These are phyloP conservation scores for Cubamyces lactineus DNA, from an alignment of 768 basidiomycete species.

Conservation along the genomic window DNA sequence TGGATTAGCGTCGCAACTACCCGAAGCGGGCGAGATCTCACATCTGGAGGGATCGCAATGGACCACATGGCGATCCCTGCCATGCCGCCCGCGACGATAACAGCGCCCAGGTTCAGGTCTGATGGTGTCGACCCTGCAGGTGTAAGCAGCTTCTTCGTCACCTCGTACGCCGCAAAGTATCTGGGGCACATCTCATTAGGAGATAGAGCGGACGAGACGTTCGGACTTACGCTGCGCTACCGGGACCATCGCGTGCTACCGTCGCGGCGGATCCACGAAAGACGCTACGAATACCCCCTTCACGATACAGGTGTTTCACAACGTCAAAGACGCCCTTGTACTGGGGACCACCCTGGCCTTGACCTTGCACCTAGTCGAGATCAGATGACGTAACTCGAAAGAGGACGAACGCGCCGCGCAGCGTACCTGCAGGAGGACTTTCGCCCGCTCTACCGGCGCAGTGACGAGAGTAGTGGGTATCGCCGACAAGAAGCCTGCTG, in stretches of 20 bases:
- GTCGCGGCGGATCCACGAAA: conserved; percentile 95
- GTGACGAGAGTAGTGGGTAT: conserved; percentile 89
- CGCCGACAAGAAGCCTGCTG: conserved; percentile 93
- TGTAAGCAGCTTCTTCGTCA: conserved; percentile 85
- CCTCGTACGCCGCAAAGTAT: conserved; percentile 97
- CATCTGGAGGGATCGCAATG: conserved; percentile 95
- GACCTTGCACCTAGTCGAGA: conserved; percentile 75
- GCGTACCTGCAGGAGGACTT: conserved; percentile 88
- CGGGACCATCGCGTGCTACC: conserved; percentile 92
- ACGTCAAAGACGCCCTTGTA: conserved; percentile 95
- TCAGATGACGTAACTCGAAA: not conserved
- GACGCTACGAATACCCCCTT: conserved; percentile 90
- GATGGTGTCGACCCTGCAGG: conserved; percentile 79
- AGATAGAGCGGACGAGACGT: conserved; percentile 7
- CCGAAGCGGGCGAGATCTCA: conserved; percentile 40
- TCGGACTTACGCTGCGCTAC: conserved; percentile 84
- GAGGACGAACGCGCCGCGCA: too few relatives aligned
- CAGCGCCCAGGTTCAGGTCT: conserved; percentile 81
- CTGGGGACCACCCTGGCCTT: conserved; percentile 80
- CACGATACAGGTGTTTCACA: conserved; percentile 85
- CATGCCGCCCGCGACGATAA: conserved; percentile 90
- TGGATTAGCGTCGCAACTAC: not conserved
- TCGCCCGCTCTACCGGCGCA: conserved; percentile 96
- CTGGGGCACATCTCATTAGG: conserved; percentile 43
- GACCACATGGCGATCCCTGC: conserved; percentile 99